phyloP scores from a whole-genome alignment of 768 basidiomycete species.

The Leccinum longicurvipes region DNA sequence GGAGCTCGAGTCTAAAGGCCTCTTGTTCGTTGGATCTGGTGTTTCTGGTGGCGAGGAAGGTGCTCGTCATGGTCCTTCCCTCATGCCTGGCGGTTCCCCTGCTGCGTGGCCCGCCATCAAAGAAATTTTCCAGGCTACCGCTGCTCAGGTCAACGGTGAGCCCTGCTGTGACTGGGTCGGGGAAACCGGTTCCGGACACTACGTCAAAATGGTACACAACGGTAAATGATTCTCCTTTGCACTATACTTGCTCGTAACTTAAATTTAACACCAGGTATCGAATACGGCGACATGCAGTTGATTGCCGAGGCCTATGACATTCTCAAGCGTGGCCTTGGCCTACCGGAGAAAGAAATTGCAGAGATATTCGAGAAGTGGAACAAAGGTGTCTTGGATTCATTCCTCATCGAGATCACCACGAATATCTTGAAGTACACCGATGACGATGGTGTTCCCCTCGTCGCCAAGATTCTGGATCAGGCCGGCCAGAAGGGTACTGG shows the following conservation, averaged over 20 bases:
- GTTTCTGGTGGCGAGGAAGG: slow-evolving; percentile 99
- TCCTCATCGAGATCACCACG: slow-evolving; percentile 97
- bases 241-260: slow-evolving; percentile 2
- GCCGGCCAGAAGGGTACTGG: slow-evolving; percentile 99
- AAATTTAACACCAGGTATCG: slow-evolving; percentile 67
- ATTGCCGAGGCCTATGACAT: slow-evolving; percentile 99
- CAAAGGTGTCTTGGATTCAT: slow-evolving; percentile 98
- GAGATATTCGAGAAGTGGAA: slow-evolving; percentile 95
- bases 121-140: slow-evolving; percentile 97
- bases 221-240: slow-evolving; percentile 42
- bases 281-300: slow-evolving; percentile 99
- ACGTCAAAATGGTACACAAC: slow-evolving; percentile 99
- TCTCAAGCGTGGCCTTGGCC: slow-evolving; percentile 91
- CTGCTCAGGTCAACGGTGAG: slow-evolving; percentile 91
- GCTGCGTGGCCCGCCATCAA: slow-evolving; percentile 97
- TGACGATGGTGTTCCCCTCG: slow-evolving; percentile 87
- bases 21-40: slow-evolving; percentile 97
- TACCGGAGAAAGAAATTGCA: slow-evolving; percentile 85
- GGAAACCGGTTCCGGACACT: slow-evolving; percentile 92
- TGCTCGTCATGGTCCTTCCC: slow-evolving; percentile 92
- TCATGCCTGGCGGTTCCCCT: slow-evolving; percentile 97
- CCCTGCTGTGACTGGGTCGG: slow-evolving; percentile 99
- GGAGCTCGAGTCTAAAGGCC: slow-evolving; percentile 91
- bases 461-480: slow-evolving; percentile 91
- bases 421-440: slow-evolving; percentile 98